Percentiles rank a stretch among this genome's conserved stretches.
These are phyloP conservation scores for Peribolospora baueri DNA, from an alignment of 768 basidiomycete species.

Conservation along the genomic window DNA sequence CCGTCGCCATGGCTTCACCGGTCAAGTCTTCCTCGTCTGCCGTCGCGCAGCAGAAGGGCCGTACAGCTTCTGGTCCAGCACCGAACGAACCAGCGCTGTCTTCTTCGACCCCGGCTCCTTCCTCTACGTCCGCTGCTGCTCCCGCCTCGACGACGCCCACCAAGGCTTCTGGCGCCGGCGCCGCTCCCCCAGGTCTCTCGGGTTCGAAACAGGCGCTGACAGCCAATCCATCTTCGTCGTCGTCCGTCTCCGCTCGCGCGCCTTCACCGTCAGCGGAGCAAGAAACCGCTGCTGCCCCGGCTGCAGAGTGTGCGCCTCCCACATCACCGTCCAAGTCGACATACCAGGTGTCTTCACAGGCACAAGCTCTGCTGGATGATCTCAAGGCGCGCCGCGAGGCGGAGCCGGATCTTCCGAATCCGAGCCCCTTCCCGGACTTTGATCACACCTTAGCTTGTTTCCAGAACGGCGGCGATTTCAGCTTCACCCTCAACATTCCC, in stretches of 20 bases:
- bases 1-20: slow-evolving; percentile 10
- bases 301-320: too few relatives aligned
- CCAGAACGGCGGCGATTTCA: slow-evolving; percentile 48
- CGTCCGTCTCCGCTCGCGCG: too few relatives aligned
- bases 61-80: background rate
- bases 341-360: too few relatives aligned
- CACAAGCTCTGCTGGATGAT: slow-evolving; percentile 55
- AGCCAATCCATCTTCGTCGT: too few relatives aligned
- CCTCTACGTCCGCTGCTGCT: too few relatives aligned
- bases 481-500: slow-evolving; percentile 37
- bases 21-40: background rate
- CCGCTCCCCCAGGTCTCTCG: too few relatives aligned
- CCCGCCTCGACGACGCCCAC: too few relatives aligned
- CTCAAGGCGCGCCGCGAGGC: slow-evolving; percentile 50
- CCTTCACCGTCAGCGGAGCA: too few relatives aligned
- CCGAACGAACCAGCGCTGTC: background rate
- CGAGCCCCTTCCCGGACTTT: slow-evolving; percentile 66
- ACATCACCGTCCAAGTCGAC: too few relatives aligned
- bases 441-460: slow-evolving; percentile 58
- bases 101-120: slow-evolving; percentile 12
- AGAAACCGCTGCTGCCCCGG: too few relatives aligned
- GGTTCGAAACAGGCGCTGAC: too few relatives aligned
- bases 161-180: too few relatives aligned
- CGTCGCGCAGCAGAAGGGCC: background rate
- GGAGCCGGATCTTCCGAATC: slow-evolving; percentile 19